These are phyloP conservation scores for Cyclotella sp. DNA, from an alignment of 108 stramenopile species.

Conservation along the genomic window DNA sequence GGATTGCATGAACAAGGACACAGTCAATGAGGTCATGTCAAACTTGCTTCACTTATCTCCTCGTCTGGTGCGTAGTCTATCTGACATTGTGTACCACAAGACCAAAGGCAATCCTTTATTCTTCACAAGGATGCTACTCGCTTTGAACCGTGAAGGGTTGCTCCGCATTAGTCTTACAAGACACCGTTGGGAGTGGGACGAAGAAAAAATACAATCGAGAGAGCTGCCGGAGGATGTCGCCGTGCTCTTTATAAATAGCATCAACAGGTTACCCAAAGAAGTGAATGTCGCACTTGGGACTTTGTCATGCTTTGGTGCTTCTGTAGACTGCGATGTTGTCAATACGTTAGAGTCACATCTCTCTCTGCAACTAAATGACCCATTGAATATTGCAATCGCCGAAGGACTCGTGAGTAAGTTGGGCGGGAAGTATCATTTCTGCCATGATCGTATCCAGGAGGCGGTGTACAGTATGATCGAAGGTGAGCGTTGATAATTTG, in stretches of 20 bases:
- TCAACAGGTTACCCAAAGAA: slow-evolving; percentile 16
- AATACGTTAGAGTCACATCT: slow-evolving; percentile 14
- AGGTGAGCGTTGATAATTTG: no score
- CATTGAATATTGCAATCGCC: not conserved
- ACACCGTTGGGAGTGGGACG: slow-evolving; percentile 37
- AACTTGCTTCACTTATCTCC: slow-evolving; percentile 11
- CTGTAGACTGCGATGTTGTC: not conserved
- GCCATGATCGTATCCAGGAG: no score
- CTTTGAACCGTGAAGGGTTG: slow-evolving; percentile 22
- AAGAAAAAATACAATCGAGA: slow-evolving; percentile 10
- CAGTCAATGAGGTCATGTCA: slow-evolving; percentile 24
- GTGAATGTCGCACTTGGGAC: slow-evolving; percentile 8
- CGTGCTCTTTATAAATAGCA: slow-evolving; percentile 10
- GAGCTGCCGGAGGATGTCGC: slow-evolving; percentile 24
- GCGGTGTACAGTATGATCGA: no score
- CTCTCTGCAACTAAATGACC: not conserved
- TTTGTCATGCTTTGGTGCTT: slow-evolving; percentile 25
- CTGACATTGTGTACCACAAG: slow-evolving; percentile 18
- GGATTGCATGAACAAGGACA: slow-evolving; percentile 10
- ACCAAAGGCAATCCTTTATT: slow-evolving; percentile 38
- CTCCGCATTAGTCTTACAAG: slow-evolving; percentile 10
- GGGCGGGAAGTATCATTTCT: not conserved
- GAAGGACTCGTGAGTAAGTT: slow-evolving; percentile 14
- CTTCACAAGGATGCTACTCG: slow-evolving; percentile 17
- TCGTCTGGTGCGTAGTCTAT: slow-evolving; percentile 7